Evolutionary conservation across 768 basidiomycete genomes (phyloP), one percentile per base, ranked within the genome.

Genomic region (Gloeopeniophorella convolvens): DNA sequence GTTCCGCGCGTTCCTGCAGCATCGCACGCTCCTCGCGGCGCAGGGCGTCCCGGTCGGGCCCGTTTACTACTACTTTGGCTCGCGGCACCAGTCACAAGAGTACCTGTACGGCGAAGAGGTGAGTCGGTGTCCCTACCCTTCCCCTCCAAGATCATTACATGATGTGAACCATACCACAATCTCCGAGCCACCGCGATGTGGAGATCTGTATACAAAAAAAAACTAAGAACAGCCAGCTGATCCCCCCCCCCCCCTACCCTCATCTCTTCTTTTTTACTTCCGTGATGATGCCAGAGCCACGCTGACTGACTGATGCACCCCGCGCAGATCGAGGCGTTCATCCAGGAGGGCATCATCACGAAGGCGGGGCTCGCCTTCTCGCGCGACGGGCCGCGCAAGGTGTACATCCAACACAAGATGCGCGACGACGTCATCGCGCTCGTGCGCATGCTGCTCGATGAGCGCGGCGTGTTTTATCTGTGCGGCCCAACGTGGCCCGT

Each of bases 401-500:
- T 95, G 18, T 99, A 99, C 68, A 99, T 99, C 62, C 96, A 99
- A 67, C 89, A 98, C 74, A 94, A 89, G 77, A 98, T 98, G 93
- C 72, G 81, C 33, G 83, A 95, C 63, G 92, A 99, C 65, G 86
- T 86, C 15, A 77, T 80, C 59, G 71, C 74, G 26, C 77, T 99
- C 21, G 83, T 82, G 37, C 69, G 77, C 55, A 82, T 89, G 79
- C 69, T 98, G 48, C 72, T 83, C 59, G 73, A 82, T 49, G 77
- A 83, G 54, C 61, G 77, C 34, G 92, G 90, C 27, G 88, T 82
- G 40, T 99, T 99, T 72, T 98, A 97, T 68, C 74, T 99, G 37
- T 97, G 96, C 65, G 95, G 95, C 23, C 96, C 95, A 31, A 98
- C 95, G 23, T 96, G 94, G 95, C 96, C 96, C n/a, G 95, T 98